Evolutionary conservation across 1,139 yeast species (phyloP).

Genomic region (Suhomyces coccinellae): DNA sequence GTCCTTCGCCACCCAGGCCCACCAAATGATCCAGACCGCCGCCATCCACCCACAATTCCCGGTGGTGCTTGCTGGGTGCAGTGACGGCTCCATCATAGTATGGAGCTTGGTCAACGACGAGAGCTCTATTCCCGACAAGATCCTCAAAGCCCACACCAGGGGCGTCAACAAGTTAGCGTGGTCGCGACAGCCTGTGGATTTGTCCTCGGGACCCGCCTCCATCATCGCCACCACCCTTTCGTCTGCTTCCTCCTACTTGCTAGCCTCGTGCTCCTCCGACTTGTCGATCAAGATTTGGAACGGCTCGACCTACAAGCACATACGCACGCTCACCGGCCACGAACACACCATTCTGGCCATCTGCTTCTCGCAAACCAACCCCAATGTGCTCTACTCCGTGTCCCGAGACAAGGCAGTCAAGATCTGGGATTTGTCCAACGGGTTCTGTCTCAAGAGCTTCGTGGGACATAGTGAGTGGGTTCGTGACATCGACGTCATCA

Average conservation of each 20-base stretch:
- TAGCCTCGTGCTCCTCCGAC: conserved; percentile 74
- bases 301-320: conserved; percentile 51
- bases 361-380: conserved; percentile 45
- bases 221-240: not conserved
- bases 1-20: conserved; percentile 52
- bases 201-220: conserved; percentile 15
- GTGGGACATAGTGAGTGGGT: conserved; percentile 92
- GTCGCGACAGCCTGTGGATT: conserved; percentile 38
- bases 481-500: conserved; percentile 53
- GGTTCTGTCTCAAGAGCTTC: conserved; percentile 66
- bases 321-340: conserved; percentile 79
- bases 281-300: conserved; percentile 73
- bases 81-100: conserved; percentile 70
- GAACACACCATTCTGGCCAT: conserved; percentile 81
- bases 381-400: conserved; percentile 57
- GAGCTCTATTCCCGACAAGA: conserved; percentile 62
- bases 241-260: conserved; percentile 21
- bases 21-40: conserved; percentile 60
- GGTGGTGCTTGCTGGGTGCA: conserved; percentile 63
- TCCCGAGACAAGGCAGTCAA: conserved; percentile 76
- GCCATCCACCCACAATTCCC: conserved; percentile 77
- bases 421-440: conserved; percentile 74
- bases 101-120: conserved; percentile 69
- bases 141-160: conserved; percentile 77
- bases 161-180: conserved; percentile 63